Evolutionary conservation across 306 rosid species (phyloP).

Genomic region (Vigna radiata): DNA sequence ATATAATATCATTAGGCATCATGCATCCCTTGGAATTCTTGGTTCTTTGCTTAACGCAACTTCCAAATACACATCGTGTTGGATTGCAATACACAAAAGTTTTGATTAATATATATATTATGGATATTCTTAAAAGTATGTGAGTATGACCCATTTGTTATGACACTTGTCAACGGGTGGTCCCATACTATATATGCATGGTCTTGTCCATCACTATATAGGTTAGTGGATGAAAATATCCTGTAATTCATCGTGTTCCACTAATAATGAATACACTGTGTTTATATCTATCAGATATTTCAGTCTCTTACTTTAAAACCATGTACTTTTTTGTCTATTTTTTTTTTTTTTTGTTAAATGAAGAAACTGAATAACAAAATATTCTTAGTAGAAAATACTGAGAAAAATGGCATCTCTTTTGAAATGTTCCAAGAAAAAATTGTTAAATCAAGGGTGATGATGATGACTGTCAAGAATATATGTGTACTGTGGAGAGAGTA

Average conservation of each 20-base stretch:
- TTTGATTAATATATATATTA: background rate
- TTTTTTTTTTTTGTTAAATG: too few relatives aligned
- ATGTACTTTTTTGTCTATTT: background rate
- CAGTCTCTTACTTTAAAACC: background rate
- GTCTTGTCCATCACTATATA: background rate
- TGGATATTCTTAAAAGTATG: conserved; percentile 22
- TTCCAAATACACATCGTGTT: background rate
- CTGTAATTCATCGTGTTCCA: background rate
- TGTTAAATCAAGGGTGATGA: background rate
- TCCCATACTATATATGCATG: background rate
- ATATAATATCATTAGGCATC: conserved; percentile 21
- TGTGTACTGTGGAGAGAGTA: background rate
- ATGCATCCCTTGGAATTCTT: background rate
- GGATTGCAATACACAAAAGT: conserved; percentile 9
- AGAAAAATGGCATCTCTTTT: background rate
- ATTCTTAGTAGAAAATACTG: background rate
- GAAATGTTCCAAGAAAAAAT: background rate
- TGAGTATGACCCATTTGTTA: conserved; percentile 8
- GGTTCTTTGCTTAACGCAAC: background rate
- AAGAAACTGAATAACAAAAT: too few relatives aligned
- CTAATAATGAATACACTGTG: background rate
- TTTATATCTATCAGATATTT: too few relatives aligned
- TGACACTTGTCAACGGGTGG: conserved; percentile 23
- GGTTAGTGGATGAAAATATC: background rate
- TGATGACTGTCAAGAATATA: background rate